Conservation (phyloP, 1,139 yeast genomes). For the Sugiyamaella japonica region DNA sequence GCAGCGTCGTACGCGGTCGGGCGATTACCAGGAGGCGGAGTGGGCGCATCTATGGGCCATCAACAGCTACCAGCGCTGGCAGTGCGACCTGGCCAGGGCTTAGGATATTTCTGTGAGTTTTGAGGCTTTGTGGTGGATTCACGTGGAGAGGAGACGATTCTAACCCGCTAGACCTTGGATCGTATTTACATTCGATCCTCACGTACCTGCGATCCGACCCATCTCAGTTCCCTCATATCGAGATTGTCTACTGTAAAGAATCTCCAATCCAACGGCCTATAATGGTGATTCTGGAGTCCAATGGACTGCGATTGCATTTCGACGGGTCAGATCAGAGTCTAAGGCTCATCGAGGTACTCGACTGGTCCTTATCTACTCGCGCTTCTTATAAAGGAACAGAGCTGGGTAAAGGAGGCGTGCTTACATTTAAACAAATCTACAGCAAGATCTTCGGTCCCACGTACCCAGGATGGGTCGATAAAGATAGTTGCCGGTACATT, state of each 20-base stretch:
- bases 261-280: slow-evolving; percentile 29
- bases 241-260: slow-evolving; percentile 29
- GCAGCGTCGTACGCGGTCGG: slow-evolving; percentile 9
- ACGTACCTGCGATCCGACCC: slow-evolving; percentile 29
- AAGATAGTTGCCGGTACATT: slow-evolving; percentile 26
- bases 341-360: slow-evolving; percentile 33
- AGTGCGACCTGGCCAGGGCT: slow-evolving; percentile 15
- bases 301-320: slow-evolving; percentile 35
- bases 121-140: neutral
- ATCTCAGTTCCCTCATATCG: slow-evolving; percentile 31
- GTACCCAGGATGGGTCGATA: slow-evolving; percentile 34
- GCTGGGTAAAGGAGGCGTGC: slow-evolving; percentile 28
- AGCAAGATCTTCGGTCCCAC: slow-evolving; percentile 40
- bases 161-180: slow-evolving; percentile 27
- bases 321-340: slow-evolving; percentile 33
- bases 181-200: slow-evolving; percentile 30
- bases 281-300: slow-evolving; percentile 29
- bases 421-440: slow-evolving; percentile 34
- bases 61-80: slow-evolving; percentile 5
- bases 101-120: slow-evolving; percentile 15
- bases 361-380: slow-evolving; percentile 29
- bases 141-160: neutral
- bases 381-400: slow-evolving; percentile 34
- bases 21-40: neutral
- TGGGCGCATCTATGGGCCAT: slow-evolving; percentile 2